Base-by-base conservation (phyloP, 441 rosid species). In the Pelargonium citronellum region DNA sequence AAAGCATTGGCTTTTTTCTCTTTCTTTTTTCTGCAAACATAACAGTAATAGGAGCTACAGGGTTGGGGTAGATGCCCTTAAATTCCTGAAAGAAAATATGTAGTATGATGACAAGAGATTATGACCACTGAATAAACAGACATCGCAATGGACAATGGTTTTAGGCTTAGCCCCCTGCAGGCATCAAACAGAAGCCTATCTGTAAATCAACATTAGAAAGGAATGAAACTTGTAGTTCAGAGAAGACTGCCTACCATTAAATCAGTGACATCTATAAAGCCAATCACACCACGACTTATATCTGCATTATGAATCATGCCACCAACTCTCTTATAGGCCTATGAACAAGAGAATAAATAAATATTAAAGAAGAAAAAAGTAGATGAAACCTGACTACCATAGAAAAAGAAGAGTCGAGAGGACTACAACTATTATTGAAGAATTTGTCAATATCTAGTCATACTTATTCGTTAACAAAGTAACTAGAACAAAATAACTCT, bases 311-410 rank as follows among this genome's bases (percentile, higher is more conserved):
- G 84, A 13, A 75, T 47, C 84, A 81, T 81, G 75, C 79, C 67
- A 60, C 84, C 84, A 71, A 75, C 84, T 73, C 84, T 78, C 74
- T 73, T 78, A 64, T 75, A 81, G 71, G 84, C 81, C 84, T 73
- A 16, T 46, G 62, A 37, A 55, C 13, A 67, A 47, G 5, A 53
- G 8, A 65, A 24, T 65, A 30, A 67, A 69, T 37, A 69, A 20
- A 47, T 61, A 12, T 30, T 63, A 30, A 17, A 66, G 24, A 49
- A n/a, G 64, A 62, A 67, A 19, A 41, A 7, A 16, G 58, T 1
- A 22, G 43, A 30, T 65, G 22, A 41, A n/a, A 60, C 15, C 63
- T 12, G 16, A 61, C 15, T 16, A 34, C 39, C 39, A 34, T 34
- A 15, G 39, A 34, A 34, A 34, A 16, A 51, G 17, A n/a, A 51